Conservation (phyloP, 2,329 filamentous ascomycete genomes). For the Ophiognomonia clavigignenti-juglandacearum region DNA sequence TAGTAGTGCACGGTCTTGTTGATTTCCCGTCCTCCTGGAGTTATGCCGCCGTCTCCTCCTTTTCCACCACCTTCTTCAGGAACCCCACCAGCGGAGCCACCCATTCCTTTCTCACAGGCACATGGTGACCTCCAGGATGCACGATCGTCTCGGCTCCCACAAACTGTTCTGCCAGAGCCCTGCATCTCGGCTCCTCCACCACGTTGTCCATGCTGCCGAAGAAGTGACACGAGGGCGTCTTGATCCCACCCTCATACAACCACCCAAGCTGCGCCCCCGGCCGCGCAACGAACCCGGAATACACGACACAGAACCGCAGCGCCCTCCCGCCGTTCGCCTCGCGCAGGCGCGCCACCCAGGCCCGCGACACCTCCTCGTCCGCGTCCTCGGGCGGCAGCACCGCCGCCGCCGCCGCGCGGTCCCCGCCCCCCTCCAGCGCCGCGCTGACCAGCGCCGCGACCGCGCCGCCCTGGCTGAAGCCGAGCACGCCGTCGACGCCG, state of each 20-base stretch:
- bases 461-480: conserved; percentile 77
- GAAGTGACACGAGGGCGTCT: conserved; percentile 60
- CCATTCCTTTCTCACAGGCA: conserved; percentile 80
- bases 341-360: conserved; percentile 41
- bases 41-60: neutral
- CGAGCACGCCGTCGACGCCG: conserved; percentile 72
- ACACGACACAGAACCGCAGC: conserved; percentile 68
- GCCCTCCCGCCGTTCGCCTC: conserved; percentile 41
- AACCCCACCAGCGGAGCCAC: conserved; percentile 73
- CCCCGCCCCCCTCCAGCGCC: conserved; percentile 54
- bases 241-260: conserved; percentile 61
- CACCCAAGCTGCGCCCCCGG: conserved; percentile 47
- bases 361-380: conserved; percentile 5
- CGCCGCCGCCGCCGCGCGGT: too few species aligned
- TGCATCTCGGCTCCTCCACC: conserved; percentile 49
- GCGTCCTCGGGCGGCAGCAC: conserved; percentile 18
- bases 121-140: conserved; percentile 86
- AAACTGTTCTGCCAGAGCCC: conserved; percentile 47
- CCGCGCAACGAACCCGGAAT: conserved; percentile 70
- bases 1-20: too few species aligned
- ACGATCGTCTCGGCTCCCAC: conserved; percentile 44
- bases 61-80: conserved; percentile 38
- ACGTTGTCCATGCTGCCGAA: conserved; percentile 58
- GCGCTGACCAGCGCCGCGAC: conserved; percentile 67
- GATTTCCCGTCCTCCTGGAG: neutral